Base-by-base conservation (phyloP, 192 early-diverging fungal genomes). In the Dimargaris xerosporica region DNA sequence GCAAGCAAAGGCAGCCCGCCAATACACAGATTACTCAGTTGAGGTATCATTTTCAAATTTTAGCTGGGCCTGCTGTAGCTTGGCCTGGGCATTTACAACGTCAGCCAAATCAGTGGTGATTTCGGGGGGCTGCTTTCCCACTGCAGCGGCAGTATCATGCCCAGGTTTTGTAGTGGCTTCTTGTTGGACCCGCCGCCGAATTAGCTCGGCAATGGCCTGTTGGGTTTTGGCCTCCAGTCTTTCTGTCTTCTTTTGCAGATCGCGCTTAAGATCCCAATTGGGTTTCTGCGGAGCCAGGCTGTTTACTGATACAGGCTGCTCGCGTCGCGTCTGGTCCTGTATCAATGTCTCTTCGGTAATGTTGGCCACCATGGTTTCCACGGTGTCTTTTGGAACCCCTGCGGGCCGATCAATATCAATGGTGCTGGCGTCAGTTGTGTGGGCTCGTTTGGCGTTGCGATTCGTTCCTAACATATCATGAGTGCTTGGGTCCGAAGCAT, bases 201-300 rank as follows among this genome's bases (percentile, higher is more conserved):
- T 89, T 52, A 90, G 61, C 42, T 94, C 81, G 12, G 87, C 81
- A 28, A 93, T 77, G 3, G 86, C 82, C 6, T 71, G 67, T 34
- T 88, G 75, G 15, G 89, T 92, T 53, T 69, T 76, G 42, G 77
- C 75, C 60, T 91, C 86, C 44, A 96, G 69, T 56, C 75, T 80
- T 19, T 79, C 80, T 59, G 91, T 62, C 63, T 83, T 87, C 39
- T 78, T 82, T 63, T 93, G 85, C 23, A 96, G 72, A 70, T 93
- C 93, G 29, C 86, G 75, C 65, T 90, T 91, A 54, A 96, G 67
- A 70, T 96, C 93, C 88, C 87, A 93, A 65, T 96, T 91, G 3
- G 91, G 80, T 39, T 87, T 88, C 64, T 81, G 83, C 6, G 93
- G 90, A 17, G 91, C 93, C 21, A 96, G n/a, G 28, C 50, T 52